Base-by-base conservation (phyloP, 2,329 filamentous ascomycete genomes). In the Dendrostoma leiphaemia region DNA sequence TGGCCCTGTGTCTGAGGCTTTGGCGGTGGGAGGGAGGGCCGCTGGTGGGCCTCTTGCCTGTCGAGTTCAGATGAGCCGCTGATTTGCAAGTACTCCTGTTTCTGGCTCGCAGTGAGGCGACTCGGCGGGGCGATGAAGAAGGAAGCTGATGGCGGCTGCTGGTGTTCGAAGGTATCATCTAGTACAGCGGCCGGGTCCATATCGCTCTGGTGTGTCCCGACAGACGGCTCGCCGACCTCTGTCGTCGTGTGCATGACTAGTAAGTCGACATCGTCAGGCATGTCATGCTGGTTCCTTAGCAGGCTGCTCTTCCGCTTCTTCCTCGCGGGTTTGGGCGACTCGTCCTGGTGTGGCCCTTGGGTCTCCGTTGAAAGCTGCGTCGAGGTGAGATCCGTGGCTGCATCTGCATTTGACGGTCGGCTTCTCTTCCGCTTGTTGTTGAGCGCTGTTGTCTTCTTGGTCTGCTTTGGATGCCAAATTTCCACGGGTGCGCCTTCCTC, bases 91-190 rank as follows among this genome's bases (percentile, higher is more conserved):
- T 75, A 75, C 41, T 73, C 62, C 51, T 64, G 57, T 60, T 67
- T 71, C 53, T 75, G 71, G 43, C 71, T 69, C 3, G 69, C 63
- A 2, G 70, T 71, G 40, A 74, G 57, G 2, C 63, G 61, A 6
- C 64, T 68, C 0, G 48, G 52, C 32, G 70, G 60, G 24, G 65
- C 62, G 32, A 76, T 63, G 51, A 68, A 65, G 51, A 73, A 65
- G 6, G 68, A 65, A 4, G 43, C 47, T n/a, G 57, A 28, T 21
- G 47, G 34, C 10, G 46, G 21, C 9, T 48, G 40, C 12, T 23
- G 28, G 21, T 37, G n/a, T 4, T 35, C 35, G n/a, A 32, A 13
- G 4, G 55, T 61, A 21, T 59, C 44, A 28, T 46, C 44, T 12
- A 58, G 37, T 6, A 54, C 15, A 29, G 31, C 29, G 24, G 32